Conservation (phyloP, 2,329 filamentous ascomycete genomes). For the Orbilia javanica region DNA sequence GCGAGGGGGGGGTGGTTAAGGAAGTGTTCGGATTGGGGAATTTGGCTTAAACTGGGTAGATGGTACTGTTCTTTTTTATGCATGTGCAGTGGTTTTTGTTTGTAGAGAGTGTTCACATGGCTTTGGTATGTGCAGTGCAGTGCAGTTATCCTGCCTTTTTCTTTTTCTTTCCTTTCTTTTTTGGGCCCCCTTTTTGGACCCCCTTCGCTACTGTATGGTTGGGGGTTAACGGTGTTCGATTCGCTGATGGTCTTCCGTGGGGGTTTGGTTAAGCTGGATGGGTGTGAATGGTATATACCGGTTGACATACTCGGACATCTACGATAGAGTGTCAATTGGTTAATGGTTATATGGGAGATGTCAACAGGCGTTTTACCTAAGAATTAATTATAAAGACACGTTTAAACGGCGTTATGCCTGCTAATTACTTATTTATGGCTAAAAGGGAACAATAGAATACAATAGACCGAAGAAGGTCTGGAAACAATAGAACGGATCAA, state of each 20-base stretch:
- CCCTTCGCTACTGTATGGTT: no score
- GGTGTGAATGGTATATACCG: background rate
- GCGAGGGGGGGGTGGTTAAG: background rate
- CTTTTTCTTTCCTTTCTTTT: background rate
- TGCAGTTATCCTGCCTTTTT: background rate
- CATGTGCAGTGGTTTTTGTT: slow-evolving; percentile 3
- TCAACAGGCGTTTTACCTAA: slow-evolving; percentile 16
- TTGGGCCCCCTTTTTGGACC: background rate
- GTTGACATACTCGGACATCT: background rate
- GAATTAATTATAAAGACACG: slow-evolving; percentile 22
- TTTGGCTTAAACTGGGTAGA: slow-evolving; percentile 25
- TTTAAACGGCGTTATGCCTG: slow-evolving; percentile 3
- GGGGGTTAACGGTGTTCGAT: no score
- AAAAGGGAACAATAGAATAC: slow-evolving; percentile 23
- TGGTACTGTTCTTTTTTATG: slow-evolving; percentile 10
- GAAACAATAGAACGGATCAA: no score
- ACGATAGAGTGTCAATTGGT: no score
- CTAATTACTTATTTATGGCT: slow-evolving; percentile 17
- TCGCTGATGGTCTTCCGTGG: background rate
- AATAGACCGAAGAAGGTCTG: no score
- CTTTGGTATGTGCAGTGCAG: background rate
- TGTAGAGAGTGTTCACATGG: slow-evolving; percentile 52
- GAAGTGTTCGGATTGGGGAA: slow-evolving; percentile 16
- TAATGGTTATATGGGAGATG: no score
- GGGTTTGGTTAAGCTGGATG: no score